These are phyloP conservation scores for Dothideomycetes sp. DNA, from an alignment of 2,329 filamentous ascomycete species.

Conservation along the genomic window DNA sequence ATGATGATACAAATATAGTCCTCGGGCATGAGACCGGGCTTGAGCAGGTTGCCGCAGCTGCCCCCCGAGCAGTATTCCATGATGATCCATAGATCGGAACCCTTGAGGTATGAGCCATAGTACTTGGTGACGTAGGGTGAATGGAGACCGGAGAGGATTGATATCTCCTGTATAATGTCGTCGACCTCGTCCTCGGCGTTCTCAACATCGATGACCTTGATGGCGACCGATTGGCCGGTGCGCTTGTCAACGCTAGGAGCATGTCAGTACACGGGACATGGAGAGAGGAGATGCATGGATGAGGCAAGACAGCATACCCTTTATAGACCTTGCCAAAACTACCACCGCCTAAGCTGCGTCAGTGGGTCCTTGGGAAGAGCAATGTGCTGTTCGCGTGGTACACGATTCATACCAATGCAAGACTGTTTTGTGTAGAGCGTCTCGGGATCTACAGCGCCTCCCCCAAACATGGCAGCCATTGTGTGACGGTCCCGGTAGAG, in stretches of 20 bases:
- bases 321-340: constrained; percentile 99
- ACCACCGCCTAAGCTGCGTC: constrained; percentile 58
- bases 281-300: constrained; percentile 1
- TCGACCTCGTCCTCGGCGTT: constrained; percentile 98
- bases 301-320: constrained; percentile 50
- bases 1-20: constrained; percentile 97
- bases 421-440: constrained; percentile 74
- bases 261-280: constrained; percentile 2
- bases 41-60: constrained; percentile 92
- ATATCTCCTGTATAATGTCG: constrained; percentile 98
- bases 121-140: constrained; percentile 97
- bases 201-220: constrained; percentile 98
- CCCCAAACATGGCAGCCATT: constrained; percentile 9
- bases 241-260: constrained; percentile 72
- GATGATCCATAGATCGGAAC: constrained; percentile 95
- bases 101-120: constrained; percentile 92
- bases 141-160: constrained; percentile 89
- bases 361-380: constrained; percentile 13
- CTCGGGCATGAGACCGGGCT: constrained; percentile 80
- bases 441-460: constrained; percentile 55
- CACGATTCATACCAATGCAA: constrained; percentile 28
- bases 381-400: too few species aligned
- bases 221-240: constrained; percentile 86
- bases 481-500: not conserved
- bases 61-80: constrained; percentile 99